Evolutionary conservation across 495 filamentous ascomycete species (phyloP), one percentile per base, ranked within the genome.

Genomic region (Penicillium dipodomyicola): DNA sequence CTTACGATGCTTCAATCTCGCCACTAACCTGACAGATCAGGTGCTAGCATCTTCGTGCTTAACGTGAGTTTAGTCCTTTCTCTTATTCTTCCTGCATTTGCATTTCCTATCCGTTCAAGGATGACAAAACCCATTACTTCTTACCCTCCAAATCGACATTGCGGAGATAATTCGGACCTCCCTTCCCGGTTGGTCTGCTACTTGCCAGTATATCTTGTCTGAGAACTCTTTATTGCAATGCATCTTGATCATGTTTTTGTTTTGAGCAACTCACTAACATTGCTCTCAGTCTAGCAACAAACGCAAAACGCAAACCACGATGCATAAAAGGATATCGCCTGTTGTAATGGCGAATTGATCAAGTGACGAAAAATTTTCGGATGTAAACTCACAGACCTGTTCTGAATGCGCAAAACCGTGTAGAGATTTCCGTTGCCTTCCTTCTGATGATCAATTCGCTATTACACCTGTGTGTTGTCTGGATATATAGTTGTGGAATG

Each of bases 341-440:
- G 37, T 37, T 43, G 37, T 52, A 37, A 47, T 46, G 65, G 61
- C 44, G 54, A 61, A 51, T 67, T 73, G 72, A 73, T 75, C 67
- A 63, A 52, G 82, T 94, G 91, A 96, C 80, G 65, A 72, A 77
- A 65, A 67, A 78, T 77, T 68, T 72, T 73, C 81, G 76, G 73
- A 77, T 77, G 73, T 77, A 74, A 77, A 77, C 68, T 78, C 81
- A 84, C 85, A 87, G 72, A 78, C 73, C 73, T 77, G 75, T 76
- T 79, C 76, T 68, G 85, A 92, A 84, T 89, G 90, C 90, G 89
- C 90, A 96, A 94, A 87, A 77, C 79, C 80, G 72, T 96, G 91
- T 92, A 84, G 91, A 96, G 75, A 88, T 89, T 88, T 95, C 91
- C 92, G 92, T 96, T 97, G 92, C 92, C 92, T 96, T 97, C 92